A percentile compares a stretch with the other conserved stretches of the same genome.
These are phyloP conservation scores for Rhododendron ferrugineum DNA, from an alignment of 148 eudicot genomes.

Conservation along the genomic window DNA sequence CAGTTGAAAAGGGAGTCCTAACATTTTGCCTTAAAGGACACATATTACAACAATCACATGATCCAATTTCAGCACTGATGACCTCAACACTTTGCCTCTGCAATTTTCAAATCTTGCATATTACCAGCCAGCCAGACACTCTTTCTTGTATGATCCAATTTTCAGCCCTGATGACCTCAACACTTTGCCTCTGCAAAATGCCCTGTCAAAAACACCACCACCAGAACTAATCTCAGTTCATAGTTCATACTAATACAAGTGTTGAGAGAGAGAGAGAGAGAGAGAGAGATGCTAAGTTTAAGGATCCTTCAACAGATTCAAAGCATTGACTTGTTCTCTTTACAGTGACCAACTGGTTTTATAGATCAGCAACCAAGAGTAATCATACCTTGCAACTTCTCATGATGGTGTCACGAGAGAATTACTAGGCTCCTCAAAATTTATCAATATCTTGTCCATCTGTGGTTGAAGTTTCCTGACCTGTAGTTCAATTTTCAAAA, in stretches of 20 bases:
- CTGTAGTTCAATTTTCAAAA: conserved; percentile 17
- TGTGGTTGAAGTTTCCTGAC: conserved; percentile 59
- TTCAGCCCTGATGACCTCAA: neutral
- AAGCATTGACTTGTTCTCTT: neutral
- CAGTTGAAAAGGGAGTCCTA: neutral
- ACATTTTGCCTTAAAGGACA: neutral
- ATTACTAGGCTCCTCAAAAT: conserved; percentile 35
- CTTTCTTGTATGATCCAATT: neutral
- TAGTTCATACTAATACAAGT: neutral
- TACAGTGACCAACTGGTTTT: neutral
- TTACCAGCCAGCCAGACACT: neutral
- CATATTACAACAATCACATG: neutral
- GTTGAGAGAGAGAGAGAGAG: neutral
- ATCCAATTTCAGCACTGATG: too few relatives aligned
- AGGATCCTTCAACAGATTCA: neutral
- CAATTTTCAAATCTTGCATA: neutral
- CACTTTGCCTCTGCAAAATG: neutral
- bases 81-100: too few relatives aligned
- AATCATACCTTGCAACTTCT: conserved; percentile 1
- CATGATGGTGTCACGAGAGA: neutral
- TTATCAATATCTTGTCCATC: conserved; percentile 39
- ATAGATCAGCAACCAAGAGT: neutral
- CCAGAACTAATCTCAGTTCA: neutral
- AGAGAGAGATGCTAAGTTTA: neutral
- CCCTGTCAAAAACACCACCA: neutral